phyloP scores from a whole-genome alignment of 2,329 filamentous ascomycete genomes.

The Hymenoscyphus occultus region DNA sequence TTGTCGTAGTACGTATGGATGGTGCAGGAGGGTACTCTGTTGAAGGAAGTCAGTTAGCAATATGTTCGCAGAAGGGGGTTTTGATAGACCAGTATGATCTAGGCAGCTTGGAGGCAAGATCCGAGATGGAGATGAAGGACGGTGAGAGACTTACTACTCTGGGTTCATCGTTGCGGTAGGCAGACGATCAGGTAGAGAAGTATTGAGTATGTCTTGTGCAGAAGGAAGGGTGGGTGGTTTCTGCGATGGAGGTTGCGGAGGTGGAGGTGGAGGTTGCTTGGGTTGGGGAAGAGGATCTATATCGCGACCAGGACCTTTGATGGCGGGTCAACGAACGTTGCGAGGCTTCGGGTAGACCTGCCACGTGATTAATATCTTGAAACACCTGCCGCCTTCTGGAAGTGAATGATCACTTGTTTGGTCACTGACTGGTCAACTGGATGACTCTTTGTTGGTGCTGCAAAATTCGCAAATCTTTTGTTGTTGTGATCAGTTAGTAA shows the following conservation, averaged over 20 bases:
- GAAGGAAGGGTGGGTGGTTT: conserved; percentile 3
- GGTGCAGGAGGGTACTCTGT: conserved; percentile 23
- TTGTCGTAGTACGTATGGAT: neutral
- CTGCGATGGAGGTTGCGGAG: conserved; percentile 16
- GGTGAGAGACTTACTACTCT: conserved; percentile 70
- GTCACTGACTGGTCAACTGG: neutral
- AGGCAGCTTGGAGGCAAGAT: conserved; percentile 21
- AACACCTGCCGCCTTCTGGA: neutral
- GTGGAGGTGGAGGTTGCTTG: conserved; percentile 14
- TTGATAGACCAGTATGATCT: conserved; percentile 7
- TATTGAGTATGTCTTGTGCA: conserved; percentile 8
- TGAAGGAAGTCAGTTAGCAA: conserved; percentile 23
- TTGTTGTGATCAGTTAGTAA: neutral
- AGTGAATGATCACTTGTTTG: neutral
- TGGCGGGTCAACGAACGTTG: neutral
- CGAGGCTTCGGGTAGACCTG: neutral
- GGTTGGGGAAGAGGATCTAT: conserved; percentile 21
- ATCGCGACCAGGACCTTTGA: conserved; percentile 19
- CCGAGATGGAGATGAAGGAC: conserved; percentile 18
- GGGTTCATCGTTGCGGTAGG: conserved; percentile 71
- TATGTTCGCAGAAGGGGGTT: conserved; percentile 23
- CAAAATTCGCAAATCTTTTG: neutral
- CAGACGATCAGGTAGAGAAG: conserved; percentile 5
- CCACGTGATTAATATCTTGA: conserved; percentile 7
- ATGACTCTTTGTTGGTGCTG: neutral